Base-by-base conservation (phyloP, 768 basidiomycete species). In the Mycena kentingensis region DNA sequence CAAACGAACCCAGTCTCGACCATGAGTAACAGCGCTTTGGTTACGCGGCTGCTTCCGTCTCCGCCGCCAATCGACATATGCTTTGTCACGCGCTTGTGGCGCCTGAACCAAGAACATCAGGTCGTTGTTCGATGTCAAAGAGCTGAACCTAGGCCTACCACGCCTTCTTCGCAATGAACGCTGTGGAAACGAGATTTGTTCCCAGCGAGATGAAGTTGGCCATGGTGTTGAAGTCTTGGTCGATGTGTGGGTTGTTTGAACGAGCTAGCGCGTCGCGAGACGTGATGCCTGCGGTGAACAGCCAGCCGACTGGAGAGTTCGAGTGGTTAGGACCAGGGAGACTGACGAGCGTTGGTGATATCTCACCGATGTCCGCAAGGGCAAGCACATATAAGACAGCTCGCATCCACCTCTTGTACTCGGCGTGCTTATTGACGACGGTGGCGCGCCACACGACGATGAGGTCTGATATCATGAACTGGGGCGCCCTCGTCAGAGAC, bases 401-500 rank as follows among this genome's bases (percentile, higher is more conserved):
- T 16, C 36, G 48, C 26, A n/a, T 15, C 35, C 34, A 41, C n/a
- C n/a, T n/a, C n/a, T n/a, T n/a, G n/a, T n/a, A n/a, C n/a, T n/a
- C 48, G 44, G 21, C 25, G 24, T 3, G 18, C 4, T 36, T 10
- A n/a, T 43, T 41, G 18, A 55, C 19, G 7, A 55, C 54, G 3
- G 42, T 51, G 19, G 54, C 54, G 18, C 54, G 54, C 54, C 54
- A 55, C 13, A 55, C 41, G 4, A 55, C 54, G 22, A 55, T 46
- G 13, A 42, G 27, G 44, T 55, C 54, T n/a, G 54, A 55, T 16
- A 55, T 41, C 22, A 51, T 32, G 27, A 55, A 51, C 54, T 55
- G n/a, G 13, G 19, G 8, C 24, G 15, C 19, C 19, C 24, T 12
- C 22, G 22, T n/a, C 22, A n/a, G 37, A 39, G 22, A 39, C 37